Evolutionary conservation across 805 yeast species (phyloP).

Genomic region (Suhomyces tanzawaensis): DNA sequence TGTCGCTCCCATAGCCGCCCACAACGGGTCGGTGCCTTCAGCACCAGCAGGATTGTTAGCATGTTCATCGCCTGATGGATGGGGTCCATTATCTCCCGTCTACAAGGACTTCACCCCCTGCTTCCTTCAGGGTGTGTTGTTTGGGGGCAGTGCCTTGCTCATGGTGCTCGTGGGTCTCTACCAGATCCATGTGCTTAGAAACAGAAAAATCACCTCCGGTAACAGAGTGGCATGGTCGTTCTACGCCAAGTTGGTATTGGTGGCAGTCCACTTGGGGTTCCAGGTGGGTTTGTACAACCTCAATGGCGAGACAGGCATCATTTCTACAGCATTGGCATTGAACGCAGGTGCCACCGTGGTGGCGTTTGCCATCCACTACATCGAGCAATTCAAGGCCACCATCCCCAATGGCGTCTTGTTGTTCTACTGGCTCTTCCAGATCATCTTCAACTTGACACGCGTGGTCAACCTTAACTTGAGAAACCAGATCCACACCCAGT

Average conservation of each 20-base stretch:
- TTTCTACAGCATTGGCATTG: conserved; percentile 22
- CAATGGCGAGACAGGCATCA: conserved; percentile 20
- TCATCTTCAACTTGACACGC: conserved; percentile 47
- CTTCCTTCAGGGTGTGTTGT: conserved; percentile 52
- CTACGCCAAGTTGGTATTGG: conserved; percentile 40
- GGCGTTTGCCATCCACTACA: conserved; percentile 57
- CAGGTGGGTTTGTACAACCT: conserved; percentile 21
- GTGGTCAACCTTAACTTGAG: conserved; percentile 42
- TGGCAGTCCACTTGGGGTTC: conserved; percentile 37
- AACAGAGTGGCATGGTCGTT: conserved; percentile 39
- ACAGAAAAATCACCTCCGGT: conserved; percentile 25
- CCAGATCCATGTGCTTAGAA: conserved; percentile 34
- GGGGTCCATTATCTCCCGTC: conserved; percentile 37
- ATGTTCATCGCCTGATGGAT: conserved; percentile 38
- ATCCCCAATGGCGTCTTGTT: conserved; percentile 69
- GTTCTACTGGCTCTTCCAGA: conserved; percentile 68
- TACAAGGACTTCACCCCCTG: conserved; percentile 60
- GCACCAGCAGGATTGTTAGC: conserved; percentile 20
- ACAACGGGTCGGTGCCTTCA: conserved; percentile 1
- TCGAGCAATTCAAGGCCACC: conserved; percentile 66
- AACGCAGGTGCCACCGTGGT: conserved; percentile 46
- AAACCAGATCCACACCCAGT: conserved; percentile 28
- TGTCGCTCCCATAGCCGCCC: background rate
- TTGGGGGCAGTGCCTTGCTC: conserved; percentile 39
- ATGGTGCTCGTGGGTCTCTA: conserved; percentile 44